Conservation (phyloP, 192 early-diverging fungal species). For the Dissophora ornata region DNA sequence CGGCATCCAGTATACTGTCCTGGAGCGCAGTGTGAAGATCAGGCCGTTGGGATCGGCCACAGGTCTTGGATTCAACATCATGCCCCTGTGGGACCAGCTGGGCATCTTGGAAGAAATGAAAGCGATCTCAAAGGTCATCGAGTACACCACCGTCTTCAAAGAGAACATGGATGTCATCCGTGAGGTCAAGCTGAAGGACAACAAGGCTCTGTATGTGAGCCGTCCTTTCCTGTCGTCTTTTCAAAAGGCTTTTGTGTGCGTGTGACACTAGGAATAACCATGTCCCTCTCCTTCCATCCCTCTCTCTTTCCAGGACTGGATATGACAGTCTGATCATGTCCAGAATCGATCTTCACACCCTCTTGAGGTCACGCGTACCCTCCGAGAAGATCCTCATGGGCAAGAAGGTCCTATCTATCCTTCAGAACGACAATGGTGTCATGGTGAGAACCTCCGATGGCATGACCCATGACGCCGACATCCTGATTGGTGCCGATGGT, state of each 20-base stretch:
- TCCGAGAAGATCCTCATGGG: constrained; percentile 3
- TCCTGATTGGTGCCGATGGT: constrained; percentile 26
- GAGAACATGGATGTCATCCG: constrained; percentile 1
- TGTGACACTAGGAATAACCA: too few relatives aligned
- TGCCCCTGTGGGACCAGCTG: constrained; percentile 5
- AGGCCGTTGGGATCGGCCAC: background rate
- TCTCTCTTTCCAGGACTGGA: too few relatives aligned
- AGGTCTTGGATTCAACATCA: background rate
- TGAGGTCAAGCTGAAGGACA: background rate
- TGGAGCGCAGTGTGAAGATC: background rate
- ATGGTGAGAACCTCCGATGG: constrained; percentile 18
- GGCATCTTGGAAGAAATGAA: constrained; percentile 19
- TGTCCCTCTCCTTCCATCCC: too few relatives aligned
- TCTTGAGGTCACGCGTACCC: background rate
- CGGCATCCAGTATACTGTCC: background rate
- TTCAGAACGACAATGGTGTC: constrained; percentile 1
- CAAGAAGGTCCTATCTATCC: constrained; percentile 10
- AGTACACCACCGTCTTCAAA: background rate
- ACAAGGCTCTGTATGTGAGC: constrained; percentile 7
- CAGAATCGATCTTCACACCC: background rate
- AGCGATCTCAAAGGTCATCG: background rate
- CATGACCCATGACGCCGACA: constrained; percentile 8
- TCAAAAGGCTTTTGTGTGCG: too few relatives aligned
- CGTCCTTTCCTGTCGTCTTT: too few relatives aligned
- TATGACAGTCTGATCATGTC: background rate